Evolutionary conservation across 441 rosid genomes (phyloP).

Genomic region (Populus hybrid): DNA sequence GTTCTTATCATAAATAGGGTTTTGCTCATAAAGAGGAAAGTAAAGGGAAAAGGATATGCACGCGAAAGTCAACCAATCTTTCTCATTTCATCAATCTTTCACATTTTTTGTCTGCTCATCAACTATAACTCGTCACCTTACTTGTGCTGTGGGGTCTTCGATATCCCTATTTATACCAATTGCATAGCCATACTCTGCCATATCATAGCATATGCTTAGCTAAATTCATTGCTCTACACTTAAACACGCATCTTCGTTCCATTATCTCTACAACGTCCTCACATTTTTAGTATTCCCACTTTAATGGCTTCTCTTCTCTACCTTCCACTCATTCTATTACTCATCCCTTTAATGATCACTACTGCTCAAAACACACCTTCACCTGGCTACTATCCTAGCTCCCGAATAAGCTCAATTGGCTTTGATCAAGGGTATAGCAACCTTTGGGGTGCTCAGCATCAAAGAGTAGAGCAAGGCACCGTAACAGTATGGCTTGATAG

Average conservation of each 20-base stretch:
- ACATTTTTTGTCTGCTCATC: slow-evolving; percentile 25
- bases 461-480: slow-evolving; percentile 54
- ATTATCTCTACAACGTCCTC: neutral
- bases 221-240: slow-evolving; percentile 6
- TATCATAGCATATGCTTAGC: slow-evolving; percentile 1
- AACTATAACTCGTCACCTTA: slow-evolving; percentile 35
- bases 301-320: slow-evolving; percentile 29
- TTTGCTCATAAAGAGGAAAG: neutral
- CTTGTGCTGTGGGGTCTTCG: slow-evolving; percentile 26
- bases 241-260: neutral
- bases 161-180: slow-evolving; percentile 39
- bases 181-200: slow-evolving; percentile 19
- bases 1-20: slow-evolving; percentile 9
- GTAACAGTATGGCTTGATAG: slow-evolving; percentile 85
- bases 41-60: neutral
- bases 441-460: slow-evolving; percentile 96
- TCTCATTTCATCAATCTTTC: slow-evolving; percentile 13
- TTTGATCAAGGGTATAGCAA: slow-evolving; percentile 64
- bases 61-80: slow-evolving; percentile 17
- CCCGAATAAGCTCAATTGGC: slow-evolving; percentile 54
- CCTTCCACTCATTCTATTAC: slow-evolving; percentile 14
- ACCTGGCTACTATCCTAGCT: slow-evolving; percentile 89
- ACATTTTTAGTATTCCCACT: slow-evolving; percentile 15
- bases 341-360: slow-evolving; percentile 27
- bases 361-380: slow-evolving; percentile 72